phyloP scores from a whole-genome alignment of 2,329 filamentous ascomycete genomes.

The Zymoseptoria brevis region DNA sequence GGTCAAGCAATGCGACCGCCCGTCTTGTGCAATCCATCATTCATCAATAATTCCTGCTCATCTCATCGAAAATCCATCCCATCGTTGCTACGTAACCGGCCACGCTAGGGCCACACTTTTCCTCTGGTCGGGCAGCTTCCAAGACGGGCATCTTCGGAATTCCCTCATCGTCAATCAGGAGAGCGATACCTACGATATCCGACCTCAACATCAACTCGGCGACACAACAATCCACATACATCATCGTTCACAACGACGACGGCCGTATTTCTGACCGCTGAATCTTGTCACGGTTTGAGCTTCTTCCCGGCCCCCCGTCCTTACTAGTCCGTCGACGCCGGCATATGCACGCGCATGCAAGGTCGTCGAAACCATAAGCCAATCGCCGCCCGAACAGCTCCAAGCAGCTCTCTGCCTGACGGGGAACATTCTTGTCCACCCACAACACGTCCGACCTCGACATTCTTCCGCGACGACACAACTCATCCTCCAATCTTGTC shows the following conservation, averaged over 20 bases:
- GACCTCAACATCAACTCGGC: not conserved
- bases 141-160: not conserved
- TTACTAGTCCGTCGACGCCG: too few species aligned
- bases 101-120: not conserved
- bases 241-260: not conserved
- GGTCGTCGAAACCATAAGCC: not conserved
- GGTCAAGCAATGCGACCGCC: too few species aligned
- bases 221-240: not conserved
- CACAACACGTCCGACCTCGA: not conserved
- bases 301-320: not conserved
- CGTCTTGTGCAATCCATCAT: too few species aligned
- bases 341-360: not conserved
- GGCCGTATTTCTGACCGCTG: not conserved
- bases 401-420: not conserved
- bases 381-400: not conserved
- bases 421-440: not conserved
- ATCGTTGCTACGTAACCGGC: too few species aligned
- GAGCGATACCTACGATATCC: not conserved
- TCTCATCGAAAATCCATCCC: too few species aligned
- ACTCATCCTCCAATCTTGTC: not conserved
- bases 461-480: not conserved
- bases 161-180: not conserved
- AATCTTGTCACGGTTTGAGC: not conserved
- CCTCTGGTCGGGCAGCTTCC: not conserved
- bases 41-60: too few species aligned